Conservation (phyloP, 495 filamentous ascomycete species). For the Penicillium angulare region DNA sequence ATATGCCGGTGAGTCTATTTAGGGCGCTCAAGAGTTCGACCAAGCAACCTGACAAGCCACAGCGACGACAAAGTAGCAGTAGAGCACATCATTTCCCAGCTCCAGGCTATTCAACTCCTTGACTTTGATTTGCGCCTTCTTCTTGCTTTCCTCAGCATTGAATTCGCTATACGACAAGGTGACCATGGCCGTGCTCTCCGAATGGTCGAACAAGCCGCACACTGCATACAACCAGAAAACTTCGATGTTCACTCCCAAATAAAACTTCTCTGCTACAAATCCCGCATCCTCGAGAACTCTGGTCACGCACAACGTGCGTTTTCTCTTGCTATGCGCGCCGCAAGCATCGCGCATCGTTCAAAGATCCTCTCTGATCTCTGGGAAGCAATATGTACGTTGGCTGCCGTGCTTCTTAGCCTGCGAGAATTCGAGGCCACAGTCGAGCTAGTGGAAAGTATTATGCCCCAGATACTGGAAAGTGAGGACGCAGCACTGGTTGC, state of each 20-base stretch:
- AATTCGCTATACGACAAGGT: conserved; percentile 63
- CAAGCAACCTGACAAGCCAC: conserved; percentile 19
- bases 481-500: conserved; percentile 65
- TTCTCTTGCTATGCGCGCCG: conserved; percentile 76
- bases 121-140: conserved; percentile 72
- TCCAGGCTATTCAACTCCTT: conserved; percentile 52
- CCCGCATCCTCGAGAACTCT: conserved; percentile 64
- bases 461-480: conserved; percentile 81
- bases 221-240: conserved; percentile 62
- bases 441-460: conserved; percentile 65
- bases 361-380: conserved; percentile 72
- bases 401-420: conserved; percentile 66
- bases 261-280: conserved; percentile 74
- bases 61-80: conserved; percentile 68
- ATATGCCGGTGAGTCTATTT: conserved; percentile 54
- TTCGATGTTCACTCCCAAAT: conserved; percentile 75
- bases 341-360: conserved; percentile 70
- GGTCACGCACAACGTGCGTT: conserved; percentile 80
- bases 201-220: conserved; percentile 65
- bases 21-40: background rate
- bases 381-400: conserved; percentile 69
- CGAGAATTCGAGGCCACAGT: conserved; percentile 72
- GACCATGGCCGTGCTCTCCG: conserved; percentile 63
- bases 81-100: conserved; percentile 60
- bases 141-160: conserved; percentile 67